Evolutionary conservation across 2,329 filamentous ascomycete genomes (phyloP), one percentile per base, ranked within the genome.

Genomic region (Dothideomycetidae sp.): DNA sequence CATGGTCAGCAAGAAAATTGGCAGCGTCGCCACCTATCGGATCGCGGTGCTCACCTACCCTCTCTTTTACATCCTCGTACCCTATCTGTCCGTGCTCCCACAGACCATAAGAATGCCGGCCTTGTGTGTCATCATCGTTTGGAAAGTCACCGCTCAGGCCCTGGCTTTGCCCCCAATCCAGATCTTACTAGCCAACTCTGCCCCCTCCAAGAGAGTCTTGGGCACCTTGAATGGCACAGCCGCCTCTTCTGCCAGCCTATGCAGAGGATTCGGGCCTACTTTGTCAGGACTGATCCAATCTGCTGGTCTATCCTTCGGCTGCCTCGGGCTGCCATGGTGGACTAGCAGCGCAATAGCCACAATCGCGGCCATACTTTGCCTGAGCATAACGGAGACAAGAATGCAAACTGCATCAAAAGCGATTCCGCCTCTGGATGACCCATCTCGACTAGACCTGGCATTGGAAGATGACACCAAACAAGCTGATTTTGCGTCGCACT

Each of bases 311-410:
- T 70, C 75, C 46, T 70, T 77, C 5, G 85, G 86, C 23, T 88
- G 84, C 54, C 88, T 85, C 3, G 85, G 85, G 13, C 67, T 94
- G 21, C 80, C 85, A 1, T 98, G 90, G 88, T 98, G 90, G 90
- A 77, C 76, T 44, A 86, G 79, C 46, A 83, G 80, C 5, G 50
- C 80, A 3, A 74, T 94, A 19, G 82, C 84, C 21, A 60, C 83
- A 9, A 57, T 75, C 10, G 90, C 86, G 31, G 82, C 79, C 2
- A 61, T 81, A 35, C 66, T 90, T 50, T 82, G 80, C 56, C 67
- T 84, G 42, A 75, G 74, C 54, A 81, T 94, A n/a, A n/a, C n/a
- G n/a, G n/a, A n/a, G n/a, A n/a, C n/a, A n/a, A n/a, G n/a, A n/a
- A n/a, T n/a, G n/a, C n/a, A n/a, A n/a, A n/a, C n/a, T n/a, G n/a